Evolutionary conservation across 345 rosid genomes (phyloP).

Genomic region (Arabis alpina): DNA sequence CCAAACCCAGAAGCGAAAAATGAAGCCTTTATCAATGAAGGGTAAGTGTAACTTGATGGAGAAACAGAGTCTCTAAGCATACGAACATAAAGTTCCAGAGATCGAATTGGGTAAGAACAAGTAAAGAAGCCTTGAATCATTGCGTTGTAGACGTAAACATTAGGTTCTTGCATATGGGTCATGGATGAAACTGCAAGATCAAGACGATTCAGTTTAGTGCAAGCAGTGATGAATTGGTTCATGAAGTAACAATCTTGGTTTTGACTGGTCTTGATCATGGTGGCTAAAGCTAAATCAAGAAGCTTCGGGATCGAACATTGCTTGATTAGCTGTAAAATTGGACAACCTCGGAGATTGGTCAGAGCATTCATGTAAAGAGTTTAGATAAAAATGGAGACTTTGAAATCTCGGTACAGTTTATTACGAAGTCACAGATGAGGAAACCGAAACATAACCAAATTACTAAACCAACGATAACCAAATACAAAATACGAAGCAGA

Average conservation of each 20-base stretch:
- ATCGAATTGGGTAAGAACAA: conserved; percentile 47
- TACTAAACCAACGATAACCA: too few relatives aligned
- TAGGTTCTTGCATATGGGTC: conserved; percentile 56
- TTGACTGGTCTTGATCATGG: conserved; percentile 62
- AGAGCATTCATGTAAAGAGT: conserved; percentile 20
- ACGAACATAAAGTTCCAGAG: conserved; percentile 46
- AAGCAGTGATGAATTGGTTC: conserved; percentile 71
- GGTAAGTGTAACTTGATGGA: conserved; percentile 70
- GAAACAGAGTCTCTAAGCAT: conserved; percentile 59
- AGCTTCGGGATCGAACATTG: conserved; percentile 45
- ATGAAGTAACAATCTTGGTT: conserved; percentile 58
- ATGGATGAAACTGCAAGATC: conserved; percentile 56
- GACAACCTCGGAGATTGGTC: conserved; percentile 17
- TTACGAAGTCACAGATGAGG: too few relatives aligned
- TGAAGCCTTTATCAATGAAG: conserved; percentile 71
- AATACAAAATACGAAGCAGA: too few relatives aligned
- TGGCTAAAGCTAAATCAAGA: conserved; percentile 55
- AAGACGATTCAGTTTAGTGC: conserved; percentile 42
- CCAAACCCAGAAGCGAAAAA: conserved; percentile 46
- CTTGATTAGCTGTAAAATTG: conserved; percentile 31
- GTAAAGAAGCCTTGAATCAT: conserved; percentile 56
- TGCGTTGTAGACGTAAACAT: conserved; percentile 74
- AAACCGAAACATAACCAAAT: too few relatives aligned
- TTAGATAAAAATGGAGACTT: conserved; percentile 10
- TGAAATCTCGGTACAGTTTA: too few relatives aligned